A percentile compares a stretch with the other conserved stretches of the same genome.
phyloP scores from a whole-genome alignment of 768 basidiomycete genomes.

The Lentinus brumalis region DNA sequence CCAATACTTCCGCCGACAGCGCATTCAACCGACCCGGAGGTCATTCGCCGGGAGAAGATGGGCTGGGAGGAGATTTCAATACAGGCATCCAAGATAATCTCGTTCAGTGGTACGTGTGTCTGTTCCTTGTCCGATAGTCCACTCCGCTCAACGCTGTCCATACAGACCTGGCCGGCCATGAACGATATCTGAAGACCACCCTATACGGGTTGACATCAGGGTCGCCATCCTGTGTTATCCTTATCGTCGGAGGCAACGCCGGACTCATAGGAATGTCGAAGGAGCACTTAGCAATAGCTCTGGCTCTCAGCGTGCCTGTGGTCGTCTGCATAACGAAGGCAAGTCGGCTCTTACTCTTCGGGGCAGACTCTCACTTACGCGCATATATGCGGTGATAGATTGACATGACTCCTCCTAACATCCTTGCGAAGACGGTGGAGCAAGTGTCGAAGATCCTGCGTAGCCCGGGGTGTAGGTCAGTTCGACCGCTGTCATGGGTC shows the following conservation, averaged over 20 bases:
- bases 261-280: conserved; percentile 91
- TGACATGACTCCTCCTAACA: conserved; percentile 96
- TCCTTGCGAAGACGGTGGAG: conserved; percentile 87
- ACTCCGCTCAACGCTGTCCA: neutral
- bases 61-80: conserved; percentile 95
- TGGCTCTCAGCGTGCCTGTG: conserved; percentile 92
- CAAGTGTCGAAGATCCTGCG: conserved; percentile 91
- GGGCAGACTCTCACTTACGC: conserved; percentile 1
- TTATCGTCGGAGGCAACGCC: conserved; percentile 96
- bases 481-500: conserved; percentile 5
- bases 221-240: conserved; percentile 86
- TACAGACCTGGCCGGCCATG: conserved; percentile 92
- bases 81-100: conserved; percentile 88
- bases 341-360: conserved; percentile 2
- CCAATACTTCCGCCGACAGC: conserved; percentile 75
- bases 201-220: conserved; percentile 94
- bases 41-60: conserved; percentile 79
- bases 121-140: neutral
- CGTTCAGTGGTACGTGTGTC: conserved; percentile 71
- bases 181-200: conserved; percentile 90
- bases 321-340: conserved; percentile 95
- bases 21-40: conserved; percentile 59
- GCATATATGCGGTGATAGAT: conserved; percentile 48
- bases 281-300: conserved; percentile 93
- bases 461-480: conserved; percentile 89